Percentiles rank a stretch among this genome's conserved stretches.
Evolutionary conservation across 1,284 basidiomycete genomes (phyloP).

Genomic region (Takashimella koratensis): DNA sequence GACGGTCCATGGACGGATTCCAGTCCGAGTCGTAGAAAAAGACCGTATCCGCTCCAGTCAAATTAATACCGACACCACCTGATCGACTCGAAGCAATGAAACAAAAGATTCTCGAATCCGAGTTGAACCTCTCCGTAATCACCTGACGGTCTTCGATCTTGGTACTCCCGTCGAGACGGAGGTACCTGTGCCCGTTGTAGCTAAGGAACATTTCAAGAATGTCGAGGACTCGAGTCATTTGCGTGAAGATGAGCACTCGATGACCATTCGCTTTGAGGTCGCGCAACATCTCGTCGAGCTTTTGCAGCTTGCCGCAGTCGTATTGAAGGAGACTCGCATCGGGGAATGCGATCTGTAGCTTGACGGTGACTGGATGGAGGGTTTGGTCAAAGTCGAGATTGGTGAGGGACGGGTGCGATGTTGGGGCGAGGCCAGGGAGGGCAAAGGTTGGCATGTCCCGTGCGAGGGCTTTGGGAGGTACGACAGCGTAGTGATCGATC

Average conservation of each 20-base stretch:
- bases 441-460: constrained; percentile 60
- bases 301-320: constrained; percentile 93
- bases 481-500: constrained; percentile 75
- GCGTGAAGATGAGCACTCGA: constrained; percentile 90
- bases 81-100: constrained; percentile 92
- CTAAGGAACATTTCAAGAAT: constrained; percentile 92
- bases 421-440: constrained; percentile 35
- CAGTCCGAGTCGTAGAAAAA: constrained; percentile 92
- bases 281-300: constrained; percentile 71
- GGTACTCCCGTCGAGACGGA: constrained; percentile 88
- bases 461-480: constrained; percentile 75
- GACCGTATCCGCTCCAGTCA: constrained; percentile 96
- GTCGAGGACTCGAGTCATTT: constrained; percentile 93
- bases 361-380: constrained; percentile 70
- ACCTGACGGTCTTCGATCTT: constrained; percentile 95
- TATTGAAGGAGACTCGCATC: constrained; percentile 87
- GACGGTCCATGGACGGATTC: constrained; percentile 95
- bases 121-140: constrained; percentile 95
- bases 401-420: constrained; percentile 37
- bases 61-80: constrained; percentile 93
- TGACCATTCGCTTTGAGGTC: constrained; percentile 83
- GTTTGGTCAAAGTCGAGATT: constrained; percentile 60
- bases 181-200: constrained; percentile 88
- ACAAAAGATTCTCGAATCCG: constrained; percentile 80
- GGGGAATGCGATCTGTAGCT: constrained; percentile 90